A percentile compares a stretch with the other conserved stretches of the same genome.
Evolutionary conservation across 163 green algal species (phyloP).

Genomic region (Chlamydomonas reinhardtii): DNA sequence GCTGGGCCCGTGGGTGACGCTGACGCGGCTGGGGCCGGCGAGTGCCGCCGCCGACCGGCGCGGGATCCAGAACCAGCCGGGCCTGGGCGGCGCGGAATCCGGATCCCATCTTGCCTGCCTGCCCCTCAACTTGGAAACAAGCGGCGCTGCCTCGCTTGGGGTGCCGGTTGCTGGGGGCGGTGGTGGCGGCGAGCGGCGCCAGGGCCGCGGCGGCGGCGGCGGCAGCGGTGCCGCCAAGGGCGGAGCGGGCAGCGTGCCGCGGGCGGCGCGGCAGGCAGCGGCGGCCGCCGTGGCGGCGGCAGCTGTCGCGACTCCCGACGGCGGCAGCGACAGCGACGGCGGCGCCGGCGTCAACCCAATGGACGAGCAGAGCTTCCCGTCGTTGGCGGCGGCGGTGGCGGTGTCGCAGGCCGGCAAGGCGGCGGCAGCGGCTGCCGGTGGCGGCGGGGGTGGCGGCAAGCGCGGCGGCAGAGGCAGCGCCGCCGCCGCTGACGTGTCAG

Average conservation of each 20-base stretch:
- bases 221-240: not conserved
- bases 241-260: not conserved
- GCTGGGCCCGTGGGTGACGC: conserved; percentile 31
- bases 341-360: conserved; percentile 1
- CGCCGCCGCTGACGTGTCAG: too few relatives aligned
- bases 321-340: conserved; percentile 12
- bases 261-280: not conserved
- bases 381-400: conserved; percentile 30
- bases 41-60: conserved; percentile 10
- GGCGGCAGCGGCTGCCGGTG: not conserved
- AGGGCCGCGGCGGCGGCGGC: not conserved
- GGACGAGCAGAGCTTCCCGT: conserved; percentile 46
- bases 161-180: too few relatives aligned
- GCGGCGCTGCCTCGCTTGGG: too few relatives aligned
- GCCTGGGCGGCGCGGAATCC: not conserved
- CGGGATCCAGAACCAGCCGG: conserved; percentile 29
- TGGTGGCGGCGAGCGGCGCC: too few relatives aligned
- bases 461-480: too few relatives aligned
- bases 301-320: not conserved
- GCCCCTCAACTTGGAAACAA: too few relatives aligned
- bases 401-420: conserved; percentile 11
- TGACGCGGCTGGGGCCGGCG: conserved; percentile 30
- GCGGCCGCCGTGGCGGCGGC: not conserved
- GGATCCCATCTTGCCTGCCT: too few relatives aligned
- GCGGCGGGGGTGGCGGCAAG: not conserved